Evolutionary conservation across 2,329 filamentous ascomycete species (phyloP).

Genomic region (Fusarium sp.): DNA sequence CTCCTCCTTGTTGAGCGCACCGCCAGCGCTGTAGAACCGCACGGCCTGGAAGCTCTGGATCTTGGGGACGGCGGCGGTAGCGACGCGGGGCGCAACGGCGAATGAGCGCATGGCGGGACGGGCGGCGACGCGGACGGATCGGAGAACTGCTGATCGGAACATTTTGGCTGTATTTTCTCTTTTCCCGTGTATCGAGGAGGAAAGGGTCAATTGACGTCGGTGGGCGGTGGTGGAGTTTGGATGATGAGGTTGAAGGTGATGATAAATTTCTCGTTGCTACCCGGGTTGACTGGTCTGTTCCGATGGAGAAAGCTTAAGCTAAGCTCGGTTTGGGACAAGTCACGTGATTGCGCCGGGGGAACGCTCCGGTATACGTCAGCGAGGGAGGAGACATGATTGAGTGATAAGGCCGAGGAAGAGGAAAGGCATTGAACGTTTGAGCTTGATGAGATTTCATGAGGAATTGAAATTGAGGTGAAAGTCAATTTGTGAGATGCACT

Average conservation of each 20-base stretch:
- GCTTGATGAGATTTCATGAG: background rate
- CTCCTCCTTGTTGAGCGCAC: slow-evolving; percentile 81
- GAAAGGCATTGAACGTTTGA: background rate
- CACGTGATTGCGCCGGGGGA: slow-evolving; percentile 38
- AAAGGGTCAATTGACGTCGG: slow-evolving; percentile 26
- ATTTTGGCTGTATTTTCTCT: slow-evolving; percentile 59
- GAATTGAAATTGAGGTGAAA: background rate
- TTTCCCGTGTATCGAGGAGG: slow-evolving; percentile 6
- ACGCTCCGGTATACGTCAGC: slow-evolving; percentile 31
- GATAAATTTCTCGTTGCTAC: slow-evolving; percentile 58
- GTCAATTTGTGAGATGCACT: background rate
- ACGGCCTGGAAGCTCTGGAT: slow-evolving; percentile 73
- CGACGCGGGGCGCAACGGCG: slow-evolving; percentile 66
- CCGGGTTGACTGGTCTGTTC: slow-evolving; percentile 42
- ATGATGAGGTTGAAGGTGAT: slow-evolving; percentile 41
- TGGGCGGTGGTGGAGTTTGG: slow-evolving; percentile 13
- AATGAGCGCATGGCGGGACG: slow-evolving; percentile 67
- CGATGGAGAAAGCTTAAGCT: slow-evolving; percentile 37
- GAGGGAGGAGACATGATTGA: slow-evolving; percentile 15
- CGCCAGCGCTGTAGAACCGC: slow-evolving; percentile 86
- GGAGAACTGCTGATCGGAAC: slow-evolving; percentile 89
- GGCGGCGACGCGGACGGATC: slow-evolving; percentile 67
- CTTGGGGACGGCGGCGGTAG: slow-evolving; percentile 67
- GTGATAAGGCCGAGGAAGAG: slow-evolving; percentile 16
- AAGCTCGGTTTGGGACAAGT: slow-evolving; percentile 26